Base-by-base conservation (phyloP, 106 monocot genomes). In the Alisma plantagoaquatica region DNA sequence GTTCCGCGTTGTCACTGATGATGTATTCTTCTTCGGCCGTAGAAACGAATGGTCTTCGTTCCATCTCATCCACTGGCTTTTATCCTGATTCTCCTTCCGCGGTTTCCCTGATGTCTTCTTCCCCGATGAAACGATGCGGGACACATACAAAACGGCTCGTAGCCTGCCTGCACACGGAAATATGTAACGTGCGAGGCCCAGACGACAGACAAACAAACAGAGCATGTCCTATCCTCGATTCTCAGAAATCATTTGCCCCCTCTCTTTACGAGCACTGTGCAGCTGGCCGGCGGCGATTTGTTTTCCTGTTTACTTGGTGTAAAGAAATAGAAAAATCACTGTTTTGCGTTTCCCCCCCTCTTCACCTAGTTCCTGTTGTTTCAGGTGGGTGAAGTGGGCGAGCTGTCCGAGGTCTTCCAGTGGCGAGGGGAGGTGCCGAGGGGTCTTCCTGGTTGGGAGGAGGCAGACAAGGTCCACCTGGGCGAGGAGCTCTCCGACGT, bases 401-500 rank as follows among this genome's bases (percentile, higher is more conserved):
- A 92, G 62, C 67, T 92, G 12, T 92, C 91, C 10, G 91, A 92
- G 72, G 76, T 92, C 63, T 92, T 92, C 59, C 91, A 92, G 41
- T 92, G 91, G 91, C 81, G 76, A 28, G 91, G 91, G 3, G 91
- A 92, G 57, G 91, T 92, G 20, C 75, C 85, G 8, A 78, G 69
- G 44, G 85, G 85, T 9, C 69, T 92, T 5, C 91, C 91, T 0
- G 91, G 67, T 1, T 92, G 91, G 91, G 56, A 52, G 8, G 73
- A 92, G 59, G 78, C 53, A 15, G 91, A 92, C 62, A 85, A 73
- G 70, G 67, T 61, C 27, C 91, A 92, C 68, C 61, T 92, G 20
- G 91, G 91, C 3, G 91, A 92, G 53, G 91, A 92, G 63, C 77
- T 92, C 29, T 84, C 91, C 1, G 91, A 92, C 33, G 91, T 92